Evolutionary conservation across 2,329 filamentous ascomycete species (phyloP).

Genomic region (Cladorrhinum sp.): DNA sequence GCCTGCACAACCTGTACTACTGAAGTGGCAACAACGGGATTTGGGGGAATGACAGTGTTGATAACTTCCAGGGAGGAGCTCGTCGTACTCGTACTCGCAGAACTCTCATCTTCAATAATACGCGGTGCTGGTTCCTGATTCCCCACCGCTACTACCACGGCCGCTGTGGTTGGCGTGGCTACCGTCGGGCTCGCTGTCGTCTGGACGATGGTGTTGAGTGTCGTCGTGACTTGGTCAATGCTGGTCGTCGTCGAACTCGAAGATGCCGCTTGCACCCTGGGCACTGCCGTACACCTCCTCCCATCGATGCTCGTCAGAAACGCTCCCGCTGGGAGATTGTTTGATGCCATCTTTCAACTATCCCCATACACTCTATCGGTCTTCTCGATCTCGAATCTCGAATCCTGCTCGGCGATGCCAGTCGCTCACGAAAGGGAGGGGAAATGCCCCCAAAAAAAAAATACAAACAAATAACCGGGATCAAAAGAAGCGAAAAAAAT

Average conservation of each 20-base stretch:
- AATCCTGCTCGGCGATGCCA: conserved; percentile 41
- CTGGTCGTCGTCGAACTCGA: background rate
- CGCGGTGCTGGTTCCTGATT: conserved; percentile 19
- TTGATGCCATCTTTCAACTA: conserved; percentile 40
- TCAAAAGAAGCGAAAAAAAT: conserved; percentile 28
- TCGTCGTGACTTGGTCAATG: conserved; percentile 23
- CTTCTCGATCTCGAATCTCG: conserved; percentile 1
- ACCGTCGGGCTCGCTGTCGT: conserved; percentile 7
- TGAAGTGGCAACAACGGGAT: conserved; percentile 2
- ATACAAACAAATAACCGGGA: conserved; percentile 29
- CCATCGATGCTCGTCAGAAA: conserved; percentile 50
- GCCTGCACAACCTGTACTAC: conserved; percentile 23
- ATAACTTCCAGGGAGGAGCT: conserved; percentile 31
- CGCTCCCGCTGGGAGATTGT: conserved; percentile 44
- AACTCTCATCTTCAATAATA: conserved; percentile 19
- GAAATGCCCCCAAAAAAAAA: conserved; percentile 24
- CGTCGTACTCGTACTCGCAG: conserved; percentile 37
- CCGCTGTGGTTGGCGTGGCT: conserved; percentile 18
- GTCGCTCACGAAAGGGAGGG: conserved; percentile 37
- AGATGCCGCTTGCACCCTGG: conserved; percentile 30
- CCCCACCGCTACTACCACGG: conserved; percentile 15
- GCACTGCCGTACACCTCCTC: conserved; percentile 54
- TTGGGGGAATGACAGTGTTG: conserved; percentile 16
- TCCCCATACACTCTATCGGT: background rate
- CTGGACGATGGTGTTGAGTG: conserved; percentile 9